A percentile compares a stretch with the other conserved stretches of the same genome.
phyloP scores from a whole-genome alignment of 2,329 filamentous ascomycete genomes.

The Fusarium hostae region DNA sequence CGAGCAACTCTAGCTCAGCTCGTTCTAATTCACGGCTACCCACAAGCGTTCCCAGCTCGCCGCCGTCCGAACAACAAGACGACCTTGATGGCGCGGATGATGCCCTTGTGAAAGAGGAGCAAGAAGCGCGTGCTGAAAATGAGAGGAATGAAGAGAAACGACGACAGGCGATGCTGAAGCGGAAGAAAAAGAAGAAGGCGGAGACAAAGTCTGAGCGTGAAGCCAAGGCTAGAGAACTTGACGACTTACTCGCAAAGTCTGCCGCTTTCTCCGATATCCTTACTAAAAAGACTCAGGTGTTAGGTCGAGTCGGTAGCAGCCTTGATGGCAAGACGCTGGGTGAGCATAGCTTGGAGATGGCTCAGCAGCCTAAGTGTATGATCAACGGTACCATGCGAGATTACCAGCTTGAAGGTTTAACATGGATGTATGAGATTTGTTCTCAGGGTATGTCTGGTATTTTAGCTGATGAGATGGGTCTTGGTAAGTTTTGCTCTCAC shows the following conservation, averaged over 20 bases:
- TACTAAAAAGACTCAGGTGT: conserved; percentile 70
- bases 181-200: conserved; percentile 60
- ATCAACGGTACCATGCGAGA: conserved; percentile 90
- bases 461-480: conserved; percentile 92
- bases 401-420: conserved; percentile 93
- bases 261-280: conserved; percentile 71
- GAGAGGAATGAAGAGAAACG: conserved; percentile 62
- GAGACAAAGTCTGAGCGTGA: conserved; percentile 66
- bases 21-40: conserved; percentile 46
- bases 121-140: conserved; percentile 50
- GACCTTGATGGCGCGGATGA: conserved; percentile 43
- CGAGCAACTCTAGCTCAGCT: conserved; percentile 46
- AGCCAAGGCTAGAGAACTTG: conserved; percentile 67
- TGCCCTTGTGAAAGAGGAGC: conserved; percentile 51
- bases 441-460: conserved; percentile 90
- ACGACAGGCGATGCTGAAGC: conserved; percentile 52
- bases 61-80: conserved; percentile 37
- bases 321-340: conserved; percentile 69
- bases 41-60: conserved; percentile 54
- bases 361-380: conserved; percentile 85
- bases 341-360: conserved; percentile 78
- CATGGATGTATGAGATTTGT: conserved; percentile 90
- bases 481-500: no score
- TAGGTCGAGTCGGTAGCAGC: conserved; percentile 70
- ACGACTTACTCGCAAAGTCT: conserved; percentile 68